phyloP scores from a whole-genome alignment of 2,329 filamentous ascomycete species.

The Cladosporium sp. region DNA sequence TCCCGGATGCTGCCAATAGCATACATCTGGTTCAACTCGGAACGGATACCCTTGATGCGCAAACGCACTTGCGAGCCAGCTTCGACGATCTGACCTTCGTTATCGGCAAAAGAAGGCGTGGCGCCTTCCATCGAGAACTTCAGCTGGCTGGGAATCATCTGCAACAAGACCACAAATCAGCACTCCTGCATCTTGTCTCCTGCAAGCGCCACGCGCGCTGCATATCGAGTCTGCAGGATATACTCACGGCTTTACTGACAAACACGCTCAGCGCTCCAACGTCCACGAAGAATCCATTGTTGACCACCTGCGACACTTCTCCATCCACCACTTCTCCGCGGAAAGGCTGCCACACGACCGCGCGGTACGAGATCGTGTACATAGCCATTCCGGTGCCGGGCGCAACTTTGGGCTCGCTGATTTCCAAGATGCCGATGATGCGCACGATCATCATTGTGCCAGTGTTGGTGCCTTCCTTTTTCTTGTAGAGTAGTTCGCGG shows the following conservation, averaged over 20 bases:
- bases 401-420: constrained; percentile 80
- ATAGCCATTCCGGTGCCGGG: constrained; percentile 88
- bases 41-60: constrained; percentile 89
- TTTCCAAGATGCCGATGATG: constrained; percentile 94
- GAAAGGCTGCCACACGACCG: constrained; percentile 96
- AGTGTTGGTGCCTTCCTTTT: constrained; percentile 92
- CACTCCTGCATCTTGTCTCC: not conserved
- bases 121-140: constrained; percentile 94
- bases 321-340: constrained; percentile 98
- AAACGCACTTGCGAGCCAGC: constrained; percentile 88
- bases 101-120: constrained; percentile 94
- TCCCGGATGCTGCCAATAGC: constrained; percentile 97
- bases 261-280: constrained; percentile 75
- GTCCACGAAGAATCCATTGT: constrained; percentile 84
- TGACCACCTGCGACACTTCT: constrained; percentile 85
- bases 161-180: not conserved
- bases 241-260: constrained; percentile 78
- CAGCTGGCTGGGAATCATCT: constrained; percentile 89
- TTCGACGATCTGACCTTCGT: constrained; percentile 89
- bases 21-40: constrained; percentile 91
- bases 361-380: constrained; percentile 91
- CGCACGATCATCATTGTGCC: constrained; percentile 97
- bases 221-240: constrained; percentile 34
- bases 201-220: not conserved
- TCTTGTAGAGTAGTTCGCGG: constrained; percentile 80